Evolutionary conservation across 331 rosid genomes (phyloP), one percentile per base, ranked within the genome.

Genomic region (Dryas integrifolia): DNA sequence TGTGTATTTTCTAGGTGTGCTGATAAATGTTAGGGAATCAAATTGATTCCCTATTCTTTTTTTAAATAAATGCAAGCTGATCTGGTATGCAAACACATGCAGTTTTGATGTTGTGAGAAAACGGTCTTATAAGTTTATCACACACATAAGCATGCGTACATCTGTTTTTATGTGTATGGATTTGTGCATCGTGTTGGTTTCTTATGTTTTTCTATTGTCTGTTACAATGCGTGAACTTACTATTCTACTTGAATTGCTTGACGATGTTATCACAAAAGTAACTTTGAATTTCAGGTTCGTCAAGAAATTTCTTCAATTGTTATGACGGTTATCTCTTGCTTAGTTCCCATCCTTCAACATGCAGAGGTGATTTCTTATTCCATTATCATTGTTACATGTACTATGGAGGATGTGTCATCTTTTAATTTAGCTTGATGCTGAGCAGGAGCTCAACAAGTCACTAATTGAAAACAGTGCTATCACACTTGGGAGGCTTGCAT

Each of bases 401-500:
- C 58, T 35, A 58, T 43, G 67, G 47, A 43, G 68, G 48, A 46
- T 49, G 49, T 39, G 44, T 52, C 80, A 76, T 78, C 58, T 64
- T 48, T 45, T 73, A 77, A 55, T 72, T 75, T 65, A 8, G 84
- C 46, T 70, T 80, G 61, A 49, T 77, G 57, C 74, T 62, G 76
- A 58, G 68, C 84, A 95, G 99, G 97, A 82, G 70, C 88, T 90
- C 65, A 88, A 89, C 83, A 95, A 90, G 79, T 92, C 99, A 38
- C 92, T 95, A 38, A 80, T 88, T 71, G 98, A 95, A 79, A 95
- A 95, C 72, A 88, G 97, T 85, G 99, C 99, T 65, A 95, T 95
- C 75, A 95, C 99, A 53, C 88, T 95, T 74, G 99, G 99, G 82
- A 92, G 99, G 86, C 85, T 95, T 83, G 98, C 94, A n/a, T 95